These are phyloP conservation scores for Brassica nigra DNA, from an alignment of 345 rosid genomes.

Conservation along the genomic window DNA sequence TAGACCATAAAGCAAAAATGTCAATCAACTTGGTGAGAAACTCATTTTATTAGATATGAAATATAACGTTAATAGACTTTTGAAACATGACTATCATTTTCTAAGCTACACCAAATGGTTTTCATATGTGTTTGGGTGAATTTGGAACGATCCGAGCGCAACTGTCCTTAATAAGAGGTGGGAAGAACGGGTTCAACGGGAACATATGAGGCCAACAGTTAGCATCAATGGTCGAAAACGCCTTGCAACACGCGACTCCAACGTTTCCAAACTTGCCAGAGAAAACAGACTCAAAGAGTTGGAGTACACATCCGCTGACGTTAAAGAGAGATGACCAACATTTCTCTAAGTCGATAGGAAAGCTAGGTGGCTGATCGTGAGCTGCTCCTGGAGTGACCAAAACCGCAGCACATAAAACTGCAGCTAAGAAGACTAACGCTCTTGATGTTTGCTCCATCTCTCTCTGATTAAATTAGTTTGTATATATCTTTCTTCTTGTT, in stretches of 20 bases:
- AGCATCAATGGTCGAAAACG: not conserved
- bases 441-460: not conserved
- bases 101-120: not conserved
- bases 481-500: not conserved
- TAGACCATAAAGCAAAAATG: not conserved
- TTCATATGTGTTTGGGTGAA: not conserved
- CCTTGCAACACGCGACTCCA: not conserved
- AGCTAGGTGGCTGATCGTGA: not conserved
- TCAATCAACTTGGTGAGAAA: not conserved
- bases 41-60: not conserved
- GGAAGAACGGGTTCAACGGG: not conserved
- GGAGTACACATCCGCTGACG: not conserved
- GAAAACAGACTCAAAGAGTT: not conserved
- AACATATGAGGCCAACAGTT: constrained; percentile 6
- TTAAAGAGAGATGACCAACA: constrained; percentile 1
- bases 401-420: not conserved
- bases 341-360: not conserved
- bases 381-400: constrained; percentile 4
- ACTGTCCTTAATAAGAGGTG: not conserved
- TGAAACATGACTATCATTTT: not conserved
- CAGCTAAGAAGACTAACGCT: not conserved
- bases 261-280: not conserved
- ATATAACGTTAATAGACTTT: not conserved
- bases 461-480: not conserved
- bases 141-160: not conserved